These are phyloP conservation scores for Cutaneotrichosporon sp. DNA, from an alignment of 1,284 basidiomycete species.

Conservation along the genomic window DNA sequence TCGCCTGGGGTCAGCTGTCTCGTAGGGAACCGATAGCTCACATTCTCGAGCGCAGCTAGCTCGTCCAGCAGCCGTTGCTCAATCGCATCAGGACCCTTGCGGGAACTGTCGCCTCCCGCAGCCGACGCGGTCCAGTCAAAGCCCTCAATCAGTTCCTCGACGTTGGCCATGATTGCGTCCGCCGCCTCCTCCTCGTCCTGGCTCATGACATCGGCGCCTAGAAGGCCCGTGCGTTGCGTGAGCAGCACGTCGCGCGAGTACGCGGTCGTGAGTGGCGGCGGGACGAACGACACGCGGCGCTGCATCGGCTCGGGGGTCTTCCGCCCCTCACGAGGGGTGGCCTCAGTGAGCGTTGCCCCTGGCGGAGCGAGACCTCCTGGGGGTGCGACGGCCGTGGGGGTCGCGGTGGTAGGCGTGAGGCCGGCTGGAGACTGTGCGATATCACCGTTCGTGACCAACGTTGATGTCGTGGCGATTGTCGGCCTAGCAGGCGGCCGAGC, in stretches of 20 bases:
- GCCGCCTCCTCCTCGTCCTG: conserved; percentile 64
- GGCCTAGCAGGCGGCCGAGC: background rate
- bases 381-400: background rate
- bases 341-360: background rate
- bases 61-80: conserved; percentile 83
- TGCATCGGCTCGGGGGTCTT: conserved; percentile 10
- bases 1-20: conserved; percentile 62
- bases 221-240: conserved; percentile 48
- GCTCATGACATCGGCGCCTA: conserved; percentile 42
- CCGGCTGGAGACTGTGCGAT: background rate
- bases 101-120: conserved; percentile 20
- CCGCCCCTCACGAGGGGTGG: conserved; percentile 5
- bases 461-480: background rate
- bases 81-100: conserved; percentile 75
- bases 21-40: conserved; percentile 43
- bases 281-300: conserved; percentile 51
- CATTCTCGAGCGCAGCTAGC: conserved; percentile 84
- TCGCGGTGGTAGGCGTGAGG: background rate
- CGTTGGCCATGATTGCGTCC: conserved; percentile 77
- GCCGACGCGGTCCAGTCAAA: conserved; percentile 79
- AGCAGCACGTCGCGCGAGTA: conserved; percentile 66
- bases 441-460: background rate
- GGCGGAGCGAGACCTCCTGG: conserved; percentile 7
- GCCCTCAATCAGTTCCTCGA: conserved; percentile 98
- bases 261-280: conserved; percentile 47